Evolutionary conservation across 257 asterid genomes (phyloP).

Genomic region (Fraxinus pennsylvanica): DNA sequence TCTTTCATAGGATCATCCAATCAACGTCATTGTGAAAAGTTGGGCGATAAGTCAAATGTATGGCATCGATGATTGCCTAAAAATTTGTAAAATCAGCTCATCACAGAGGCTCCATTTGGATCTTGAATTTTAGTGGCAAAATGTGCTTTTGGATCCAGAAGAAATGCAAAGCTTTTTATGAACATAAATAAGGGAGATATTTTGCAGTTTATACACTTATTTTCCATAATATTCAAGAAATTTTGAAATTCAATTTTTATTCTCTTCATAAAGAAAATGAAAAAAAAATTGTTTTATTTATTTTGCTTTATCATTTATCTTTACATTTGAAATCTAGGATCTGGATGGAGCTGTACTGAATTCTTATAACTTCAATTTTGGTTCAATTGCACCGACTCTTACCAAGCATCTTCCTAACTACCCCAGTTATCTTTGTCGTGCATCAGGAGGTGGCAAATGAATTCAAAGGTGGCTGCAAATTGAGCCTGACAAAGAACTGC

Average conservation of each 20-base stretch:
- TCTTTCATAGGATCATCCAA: too few relatives aligned
- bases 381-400: background rate
- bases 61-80: too few relatives aligned
- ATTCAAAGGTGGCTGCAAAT: slow-evolving; percentile 2
- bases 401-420: background rate
- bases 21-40: too few relatives aligned
- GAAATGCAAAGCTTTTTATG: too few relatives aligned
- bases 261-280: background rate
- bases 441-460: background rate
- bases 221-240: too few relatives aligned
- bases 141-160: too few relatives aligned
- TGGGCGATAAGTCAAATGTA: too few relatives aligned
- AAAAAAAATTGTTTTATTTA: background rate
- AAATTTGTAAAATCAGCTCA: too few relatives aligned
- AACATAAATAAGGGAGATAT: too few relatives aligned
- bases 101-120: too few relatives aligned
- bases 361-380: background rate
- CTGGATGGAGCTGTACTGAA: background rate
- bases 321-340: background rate
- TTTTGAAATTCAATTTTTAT: background rate
- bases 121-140: too few relatives aligned
- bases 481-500: background rate
- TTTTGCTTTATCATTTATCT: background rate
- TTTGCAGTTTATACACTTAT: too few relatives aligned
- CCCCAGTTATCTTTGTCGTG: background rate